Conservation (phyloP, 2,329 filamentous ascomycete species). For the Colletotrichum endophyticum region DNA sequence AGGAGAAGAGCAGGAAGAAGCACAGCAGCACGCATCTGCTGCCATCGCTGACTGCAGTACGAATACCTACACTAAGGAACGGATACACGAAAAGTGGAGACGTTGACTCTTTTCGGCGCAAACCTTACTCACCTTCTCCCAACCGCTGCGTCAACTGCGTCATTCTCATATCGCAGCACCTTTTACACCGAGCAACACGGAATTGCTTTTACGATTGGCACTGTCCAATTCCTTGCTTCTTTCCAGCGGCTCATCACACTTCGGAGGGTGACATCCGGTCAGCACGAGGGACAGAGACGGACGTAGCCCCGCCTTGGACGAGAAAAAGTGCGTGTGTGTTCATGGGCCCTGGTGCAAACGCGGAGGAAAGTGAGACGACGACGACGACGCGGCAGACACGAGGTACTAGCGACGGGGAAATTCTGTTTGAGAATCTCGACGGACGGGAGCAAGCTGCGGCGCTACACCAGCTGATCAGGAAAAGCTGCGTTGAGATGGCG, state of each 20-base stretch:
- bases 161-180: not conserved
- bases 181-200: not conserved
- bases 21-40: not conserved
- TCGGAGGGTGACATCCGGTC: not conserved
- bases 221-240: not conserved
- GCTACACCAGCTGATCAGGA: constrained; percentile 24
- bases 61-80: not conserved
- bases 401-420: not conserved
- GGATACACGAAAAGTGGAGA: not conserved
- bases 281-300: not conserved
- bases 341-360: not conserved
- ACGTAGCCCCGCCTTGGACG: not conserved
- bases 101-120: not conserved
- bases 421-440: not conserved
- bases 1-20: not conserved
- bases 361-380: not conserved
- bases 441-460: not conserved
- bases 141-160: not conserved
- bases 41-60: not conserved
- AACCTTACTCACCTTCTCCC: not conserved
- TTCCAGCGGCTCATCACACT: not conserved
- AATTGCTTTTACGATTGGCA: not conserved
- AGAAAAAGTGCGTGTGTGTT: not conserved
- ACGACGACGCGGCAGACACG: not conserved
- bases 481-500: constrained; percentile 42